Percentiles rank a stretch among this genome's conserved stretches.
phyloP scores from a whole-genome alignment of 345 rosid species.

The Gossypium rotundifolium region DNA sequence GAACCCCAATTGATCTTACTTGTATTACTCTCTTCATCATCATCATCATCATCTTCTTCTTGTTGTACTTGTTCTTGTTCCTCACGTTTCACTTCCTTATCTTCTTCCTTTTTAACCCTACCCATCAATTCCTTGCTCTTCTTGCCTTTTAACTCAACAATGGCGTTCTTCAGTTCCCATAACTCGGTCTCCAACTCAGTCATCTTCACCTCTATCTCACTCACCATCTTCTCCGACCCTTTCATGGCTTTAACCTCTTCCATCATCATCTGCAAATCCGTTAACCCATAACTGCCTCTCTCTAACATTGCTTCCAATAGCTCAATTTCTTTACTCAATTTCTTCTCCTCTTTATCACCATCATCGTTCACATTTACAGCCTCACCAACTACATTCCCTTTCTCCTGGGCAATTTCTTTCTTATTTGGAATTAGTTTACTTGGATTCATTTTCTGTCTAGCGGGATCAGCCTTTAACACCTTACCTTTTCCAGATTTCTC shows the following conservation, averaged over 20 bases:
- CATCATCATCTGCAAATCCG: constrained; percentile 1
- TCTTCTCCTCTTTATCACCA: background rate
- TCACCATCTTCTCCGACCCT: background rate
- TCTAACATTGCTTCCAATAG: constrained; percentile 3
- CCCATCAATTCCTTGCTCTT: constrained; percentile 3
- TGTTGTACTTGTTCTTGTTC: background rate
- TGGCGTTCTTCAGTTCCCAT: background rate
- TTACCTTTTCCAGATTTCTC: background rate
- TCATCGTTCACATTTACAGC: background rate
- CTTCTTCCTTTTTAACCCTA: background rate
- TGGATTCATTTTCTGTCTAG: background rate
- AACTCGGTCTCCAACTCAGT: background rate
- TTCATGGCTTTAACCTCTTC: background rate
- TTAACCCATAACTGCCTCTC: constrained; percentile 3
- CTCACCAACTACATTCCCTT: background rate
- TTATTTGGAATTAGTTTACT: background rate
- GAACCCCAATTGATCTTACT: constrained; percentile 6
- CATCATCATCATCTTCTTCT: background rate
- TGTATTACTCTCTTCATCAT: background rate
- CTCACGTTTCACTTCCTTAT: background rate
- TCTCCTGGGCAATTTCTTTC: background rate
- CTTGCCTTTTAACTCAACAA: constrained; percentile 8
- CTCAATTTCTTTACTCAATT: constrained; percentile 4
- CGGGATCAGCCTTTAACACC: background rate
- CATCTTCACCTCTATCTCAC: background rate